Conservation (phyloP, 2,329 filamentous ascomycete species). For the Claviceps lovelessii region DNA sequence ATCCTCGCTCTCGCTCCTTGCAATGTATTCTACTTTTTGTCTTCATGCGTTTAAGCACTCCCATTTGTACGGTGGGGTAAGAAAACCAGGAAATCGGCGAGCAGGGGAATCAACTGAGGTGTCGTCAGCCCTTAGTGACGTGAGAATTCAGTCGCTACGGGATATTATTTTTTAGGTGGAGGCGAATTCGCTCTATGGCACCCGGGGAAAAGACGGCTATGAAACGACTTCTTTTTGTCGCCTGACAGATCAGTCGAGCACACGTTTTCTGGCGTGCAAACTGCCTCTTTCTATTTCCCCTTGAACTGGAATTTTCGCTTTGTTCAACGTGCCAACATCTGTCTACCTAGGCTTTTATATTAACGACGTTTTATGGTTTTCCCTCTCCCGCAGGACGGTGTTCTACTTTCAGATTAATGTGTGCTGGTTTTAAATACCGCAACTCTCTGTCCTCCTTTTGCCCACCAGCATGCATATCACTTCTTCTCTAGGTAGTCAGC, state of each 20-base stretch:
- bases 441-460: neutral
- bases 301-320: neutral
- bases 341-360: neutral
- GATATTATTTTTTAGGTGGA: constrained; percentile 11
- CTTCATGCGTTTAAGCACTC: neutral
- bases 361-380: neutral
- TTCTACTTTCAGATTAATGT: neutral
- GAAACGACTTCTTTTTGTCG: neutral
- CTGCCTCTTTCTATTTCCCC: neutral
- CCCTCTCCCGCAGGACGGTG: neutral
- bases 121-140: constrained; percentile 16
- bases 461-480: neutral
- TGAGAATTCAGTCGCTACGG: constrained; percentile 17
- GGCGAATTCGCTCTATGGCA: neutral
- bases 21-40: constrained; percentile 5
- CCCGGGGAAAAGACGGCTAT: constrained; percentile 1
- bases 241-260: constrained; percentile 1
- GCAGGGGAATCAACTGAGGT: constrained; percentile 7
- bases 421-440: neutral
- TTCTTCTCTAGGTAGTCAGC: neutral
- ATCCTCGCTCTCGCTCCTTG: constrained; percentile 2
- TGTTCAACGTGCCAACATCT: neutral
- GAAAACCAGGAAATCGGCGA: neutral
- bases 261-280: constrained; percentile 2
- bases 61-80: neutral